Evolutionary conservation across 2,329 filamentous ascomycete species (phyloP), one percentile per base, ranked within the genome.

Genomic region (Fusarium piperis): DNA sequence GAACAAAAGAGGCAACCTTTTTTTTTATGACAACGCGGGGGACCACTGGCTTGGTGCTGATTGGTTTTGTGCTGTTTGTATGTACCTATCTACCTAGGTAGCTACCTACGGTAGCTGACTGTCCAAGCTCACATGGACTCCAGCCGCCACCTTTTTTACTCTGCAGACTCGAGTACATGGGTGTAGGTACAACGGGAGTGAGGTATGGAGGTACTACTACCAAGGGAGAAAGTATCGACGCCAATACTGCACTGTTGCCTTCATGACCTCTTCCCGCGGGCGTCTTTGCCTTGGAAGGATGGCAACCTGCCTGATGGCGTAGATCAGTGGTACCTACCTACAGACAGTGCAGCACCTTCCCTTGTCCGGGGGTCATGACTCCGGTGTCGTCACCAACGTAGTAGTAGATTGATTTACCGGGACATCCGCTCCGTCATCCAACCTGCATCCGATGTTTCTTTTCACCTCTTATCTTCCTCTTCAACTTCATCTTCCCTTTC

Each of bases 221-320:
- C 13, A 10, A 46, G 23, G 12, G 7, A 33, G 32, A 18, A 30
- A 32, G 60, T 41, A 52, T 52, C 35, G 39, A 28, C 38, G 36
- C 57, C 26, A 70, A 66, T 70, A 70, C 59, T 70, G 53, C 44
- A 65, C 56, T 58, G 60, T 60, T 61, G 55, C 65, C 41, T 64
- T 67, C 52, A 41, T 60, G 41, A 59, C 57, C 35, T 46, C 41
- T 28, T 41, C 38, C 38, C 38, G 41, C 41, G 15, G 38, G 38
- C 38, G 38, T 9, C 38, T 41, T 46, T 70, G 65, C 69, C 69
- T 72, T 72, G 65, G 58, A 72, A 72, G 55, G 61, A 72, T 72
- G 55, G 61, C 20, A 56, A 38, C 59, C 62, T 33, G 44, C 59
- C 62, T 33, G 44, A 28, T 44, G 59, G 52, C 68, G 68, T 53